phyloP scores from a whole-genome alignment of 805 yeast genomes.

The Lipomyces yamanashiensis region DNA sequence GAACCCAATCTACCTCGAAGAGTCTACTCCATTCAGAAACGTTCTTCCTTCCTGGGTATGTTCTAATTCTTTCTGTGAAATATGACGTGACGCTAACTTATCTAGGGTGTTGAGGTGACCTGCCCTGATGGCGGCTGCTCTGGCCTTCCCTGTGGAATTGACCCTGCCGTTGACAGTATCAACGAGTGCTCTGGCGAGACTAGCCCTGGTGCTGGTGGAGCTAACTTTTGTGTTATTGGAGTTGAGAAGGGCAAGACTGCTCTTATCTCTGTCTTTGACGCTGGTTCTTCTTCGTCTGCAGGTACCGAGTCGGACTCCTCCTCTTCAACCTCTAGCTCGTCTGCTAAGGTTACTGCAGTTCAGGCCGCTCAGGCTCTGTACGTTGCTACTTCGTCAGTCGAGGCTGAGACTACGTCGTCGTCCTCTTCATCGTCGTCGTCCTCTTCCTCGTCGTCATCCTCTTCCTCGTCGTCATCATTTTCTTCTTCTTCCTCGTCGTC shows the following conservation, averaged over 20 bases:
- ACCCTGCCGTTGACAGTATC: slow-evolving; percentile 66
- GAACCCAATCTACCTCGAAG: slow-evolving; percentile 83
- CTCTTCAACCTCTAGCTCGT: slow-evolving; percentile 3
- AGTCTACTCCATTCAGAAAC: slow-evolving; percentile 57
- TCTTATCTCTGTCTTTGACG: slow-evolving; percentile 67
- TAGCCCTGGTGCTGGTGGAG: slow-evolving; percentile 64
- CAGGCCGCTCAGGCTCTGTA: neutral
- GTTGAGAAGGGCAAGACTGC: slow-evolving; percentile 68
- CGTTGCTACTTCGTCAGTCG: neutral
- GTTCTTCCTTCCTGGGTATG: slow-evolving; percentile 37
- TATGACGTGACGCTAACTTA: slow-evolving; percentile 50
- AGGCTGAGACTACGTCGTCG: neutral
- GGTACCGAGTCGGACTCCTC: slow-evolving; percentile 4
- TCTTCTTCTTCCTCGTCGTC: slow-evolving; percentile 9
- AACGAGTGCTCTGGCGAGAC: slow-evolving; percentile 58
- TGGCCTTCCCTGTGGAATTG: slow-evolving; percentile 82
- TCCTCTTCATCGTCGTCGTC: slow-evolving; percentile 15
- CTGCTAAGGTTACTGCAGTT: neutral
- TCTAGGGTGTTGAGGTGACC: slow-evolving; percentile 71
- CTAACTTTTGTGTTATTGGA: slow-evolving; percentile 82
- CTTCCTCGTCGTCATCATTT: slow-evolving; percentile 8
- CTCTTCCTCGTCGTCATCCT: neutral
- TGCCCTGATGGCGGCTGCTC: slow-evolving; percentile 74
- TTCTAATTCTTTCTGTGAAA: neutral
- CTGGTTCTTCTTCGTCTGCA: slow-evolving; percentile 7